Conservation (phyloP, 768 basidiomycete species). For the Mycena rebaudengoi region DNA sequence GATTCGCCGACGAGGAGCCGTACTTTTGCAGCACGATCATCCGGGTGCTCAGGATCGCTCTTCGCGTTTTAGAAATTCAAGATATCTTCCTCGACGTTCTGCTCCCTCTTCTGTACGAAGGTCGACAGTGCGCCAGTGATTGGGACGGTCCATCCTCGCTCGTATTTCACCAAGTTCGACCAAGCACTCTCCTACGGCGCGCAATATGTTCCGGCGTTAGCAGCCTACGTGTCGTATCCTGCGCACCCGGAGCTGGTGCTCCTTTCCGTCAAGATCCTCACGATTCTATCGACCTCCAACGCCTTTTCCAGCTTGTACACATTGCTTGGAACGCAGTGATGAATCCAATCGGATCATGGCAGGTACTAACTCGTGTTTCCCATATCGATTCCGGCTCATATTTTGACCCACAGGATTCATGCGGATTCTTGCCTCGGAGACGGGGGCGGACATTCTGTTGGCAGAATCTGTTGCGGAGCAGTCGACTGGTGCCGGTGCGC, state of each 20-base stretch:
- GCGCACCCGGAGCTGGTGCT: slow-evolving; percentile 77
- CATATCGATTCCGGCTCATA: neutral
- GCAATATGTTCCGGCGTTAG: slow-evolving; percentile 82
- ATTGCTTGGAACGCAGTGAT: slow-evolving; percentile 78
- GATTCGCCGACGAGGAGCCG: slow-evolving; percentile 71
- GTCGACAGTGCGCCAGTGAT: slow-evolving; percentile 63
- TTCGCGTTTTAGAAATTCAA: slow-evolving; percentile 85
- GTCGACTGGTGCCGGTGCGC: slow-evolving; percentile 78
- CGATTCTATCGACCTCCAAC: slow-evolving; percentile 69
- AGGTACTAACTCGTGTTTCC: neutral
- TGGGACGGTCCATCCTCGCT: slow-evolving; percentile 66
- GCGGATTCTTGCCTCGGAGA: slow-evolving; percentile 68
- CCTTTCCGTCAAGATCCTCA: slow-evolving; percentile 81
- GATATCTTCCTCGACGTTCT: slow-evolving; percentile 90
- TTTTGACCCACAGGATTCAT: slow-evolving; percentile 63
- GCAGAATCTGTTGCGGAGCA: slow-evolving; percentile 70
- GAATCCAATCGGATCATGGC: slow-evolving; percentile 88
- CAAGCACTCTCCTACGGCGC: slow-evolving; percentile 75
- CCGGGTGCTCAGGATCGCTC: slow-evolving; percentile 83
- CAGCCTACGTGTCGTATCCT: slow-evolving; percentile 79
- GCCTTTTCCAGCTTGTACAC: slow-evolving; percentile 79
- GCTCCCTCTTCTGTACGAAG: slow-evolving; percentile 77
- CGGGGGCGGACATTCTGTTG: slow-evolving; percentile 64
- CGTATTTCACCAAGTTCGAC: slow-evolving; percentile 78
- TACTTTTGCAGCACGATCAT: slow-evolving; percentile 79